Evolutionary conservation across 306 rosid species (phyloP).

Genomic region (Vicia sativa): DNA sequence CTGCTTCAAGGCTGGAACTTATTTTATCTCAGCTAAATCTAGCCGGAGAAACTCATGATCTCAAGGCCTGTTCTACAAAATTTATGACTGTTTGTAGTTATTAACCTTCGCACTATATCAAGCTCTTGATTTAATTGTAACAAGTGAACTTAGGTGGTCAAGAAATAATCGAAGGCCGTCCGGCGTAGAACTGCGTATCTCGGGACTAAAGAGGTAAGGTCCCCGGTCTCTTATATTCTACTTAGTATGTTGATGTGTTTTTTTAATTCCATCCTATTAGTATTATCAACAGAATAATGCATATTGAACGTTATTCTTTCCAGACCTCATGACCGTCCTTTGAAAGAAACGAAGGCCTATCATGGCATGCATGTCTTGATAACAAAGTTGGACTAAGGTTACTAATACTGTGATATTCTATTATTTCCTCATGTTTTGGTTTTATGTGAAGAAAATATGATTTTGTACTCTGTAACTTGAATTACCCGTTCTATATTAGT

Average conservation of each 20-base stretch:
- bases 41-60: too few relatives aligned
- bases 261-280: background rate
- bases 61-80: too few relatives aligned
- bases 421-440: slow-evolving; percentile 18
- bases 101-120: too few relatives aligned
- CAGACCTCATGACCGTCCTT: slow-evolving; percentile 87
- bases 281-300: slow-evolving; percentile 4
- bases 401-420: slow-evolving; percentile 28
- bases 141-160: too few relatives aligned
- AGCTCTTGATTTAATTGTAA: too few relatives aligned
- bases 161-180: too few relatives aligned
- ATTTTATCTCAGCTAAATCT: too few relatives aligned
- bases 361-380: slow-evolving; percentile 92
- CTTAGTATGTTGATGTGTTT: slow-evolving; percentile 22
- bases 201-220: slow-evolving; percentile 92
- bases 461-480: slow-evolving; percentile 23
- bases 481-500: slow-evolving; percentile 1
- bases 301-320: slow-evolving; percentile 18
- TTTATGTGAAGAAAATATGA: background rate
- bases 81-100: too few relatives aligned
- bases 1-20: too few relatives aligned
- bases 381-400: slow-evolving; percentile 95
- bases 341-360: slow-evolving; percentile 89
- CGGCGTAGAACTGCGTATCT: slow-evolving; percentile 79
- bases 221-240: slow-evolving; percentile 5